A percentile compares a stretch with the other conserved stretches of the same genome.
phyloP scores from a whole-genome alignment of 495 filamentous ascomycete genomes.

The Apodospora peruviana region DNA sequence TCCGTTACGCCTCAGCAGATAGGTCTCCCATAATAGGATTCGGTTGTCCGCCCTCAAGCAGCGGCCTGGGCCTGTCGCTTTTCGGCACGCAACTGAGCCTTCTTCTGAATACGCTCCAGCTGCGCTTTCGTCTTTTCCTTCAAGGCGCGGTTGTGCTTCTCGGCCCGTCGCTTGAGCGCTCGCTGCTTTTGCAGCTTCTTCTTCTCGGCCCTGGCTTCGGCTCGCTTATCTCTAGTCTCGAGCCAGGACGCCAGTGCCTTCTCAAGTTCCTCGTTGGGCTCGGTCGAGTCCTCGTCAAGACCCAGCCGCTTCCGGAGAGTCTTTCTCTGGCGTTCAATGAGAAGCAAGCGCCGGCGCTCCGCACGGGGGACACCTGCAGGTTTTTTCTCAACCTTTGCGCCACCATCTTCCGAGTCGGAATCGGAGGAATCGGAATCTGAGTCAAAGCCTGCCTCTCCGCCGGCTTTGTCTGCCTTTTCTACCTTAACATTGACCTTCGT shows the following conservation, averaged over 20 bases:
- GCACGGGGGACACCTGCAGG: slow-evolving; percentile 13
- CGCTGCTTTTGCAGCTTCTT: slow-evolving; percentile 4
- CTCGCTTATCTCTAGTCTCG: neutral
- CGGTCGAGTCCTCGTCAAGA: slow-evolving; percentile 5
- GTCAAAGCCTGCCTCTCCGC: neutral
- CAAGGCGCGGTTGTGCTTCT: neutral
- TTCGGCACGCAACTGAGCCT: neutral
- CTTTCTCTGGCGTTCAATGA: slow-evolving; percentile 20
- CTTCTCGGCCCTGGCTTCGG: neutral
- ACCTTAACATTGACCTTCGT: neutral
- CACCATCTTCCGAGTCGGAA: neutral
- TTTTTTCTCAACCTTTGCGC: neutral
- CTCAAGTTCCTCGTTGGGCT: slow-evolving; percentile 16
- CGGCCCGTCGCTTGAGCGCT: no score
- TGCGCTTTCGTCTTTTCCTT: neutral
- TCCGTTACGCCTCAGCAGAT: no score
- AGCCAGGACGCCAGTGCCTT: slow-evolving; percentile 12
- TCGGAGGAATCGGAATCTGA: slow-evolving; percentile 1
- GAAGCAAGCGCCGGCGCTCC: slow-evolving; percentile 17
- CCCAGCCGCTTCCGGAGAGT: slow-evolving; percentile 14
- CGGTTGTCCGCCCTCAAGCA: no score
- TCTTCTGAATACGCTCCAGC: neutral
- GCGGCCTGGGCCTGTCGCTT: no score
- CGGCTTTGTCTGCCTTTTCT: neutral
- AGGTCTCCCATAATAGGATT: no score